A percentile compares a stretch with the other conserved stretches of the same genome.
phyloP scores from a whole-genome alignment of 495 filamentous ascomycete species.

The Podospora pseudoanserina region DNA sequence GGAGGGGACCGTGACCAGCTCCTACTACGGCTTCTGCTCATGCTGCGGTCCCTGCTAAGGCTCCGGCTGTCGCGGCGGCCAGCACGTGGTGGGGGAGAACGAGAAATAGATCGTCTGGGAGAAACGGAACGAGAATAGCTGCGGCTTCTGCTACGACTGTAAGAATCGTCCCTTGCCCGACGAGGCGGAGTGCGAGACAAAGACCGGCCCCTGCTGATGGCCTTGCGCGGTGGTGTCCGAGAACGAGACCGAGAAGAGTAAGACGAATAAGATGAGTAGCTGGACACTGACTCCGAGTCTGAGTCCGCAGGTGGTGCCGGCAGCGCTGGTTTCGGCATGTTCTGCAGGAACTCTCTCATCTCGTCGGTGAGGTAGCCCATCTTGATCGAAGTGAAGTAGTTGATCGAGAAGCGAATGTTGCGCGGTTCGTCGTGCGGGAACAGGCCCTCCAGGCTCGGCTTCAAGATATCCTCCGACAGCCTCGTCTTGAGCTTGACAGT shows the following conservation, averaged over 20 bases:
- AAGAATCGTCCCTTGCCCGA: slow-evolving; percentile 35
- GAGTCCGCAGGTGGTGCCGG: slow-evolving; percentile 56
- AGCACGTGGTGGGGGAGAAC: slow-evolving; percentile 17
- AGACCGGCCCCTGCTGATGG: slow-evolving; percentile 27
- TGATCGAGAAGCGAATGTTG: slow-evolving; percentile 95
- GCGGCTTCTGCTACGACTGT: slow-evolving; percentile 31
- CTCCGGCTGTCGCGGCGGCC: slow-evolving; percentile 24
- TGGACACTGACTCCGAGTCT: slow-evolving; percentile 59
- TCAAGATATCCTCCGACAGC: slow-evolving; percentile 71
- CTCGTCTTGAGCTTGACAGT: slow-evolving; percentile 71
- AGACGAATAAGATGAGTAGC: slow-evolving; percentile 64
- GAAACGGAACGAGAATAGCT: slow-evolving; percentile 41
- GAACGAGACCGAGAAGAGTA: slow-evolving; percentile 49
- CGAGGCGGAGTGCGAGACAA: slow-evolving; percentile 41
- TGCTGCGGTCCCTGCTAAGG: slow-evolving; percentile 20
- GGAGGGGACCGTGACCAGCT: not conserved
- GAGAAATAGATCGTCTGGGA: slow-evolving; percentile 29
- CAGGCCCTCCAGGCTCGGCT: slow-evolving; percentile 75
- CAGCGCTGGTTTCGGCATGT: slow-evolving; percentile 70
- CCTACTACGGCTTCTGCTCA: slow-evolving; percentile 1
- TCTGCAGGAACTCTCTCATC: slow-evolving; percentile 87
- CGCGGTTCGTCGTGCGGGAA: slow-evolving; percentile 87
- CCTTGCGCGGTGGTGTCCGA: slow-evolving; percentile 32
- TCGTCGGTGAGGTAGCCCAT: slow-evolving; percentile 93
- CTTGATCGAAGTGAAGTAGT: slow-evolving; percentile 96